Conservation (phyloP, 129 eudicot species). For the Chrysanthemum makinoi region DNA sequence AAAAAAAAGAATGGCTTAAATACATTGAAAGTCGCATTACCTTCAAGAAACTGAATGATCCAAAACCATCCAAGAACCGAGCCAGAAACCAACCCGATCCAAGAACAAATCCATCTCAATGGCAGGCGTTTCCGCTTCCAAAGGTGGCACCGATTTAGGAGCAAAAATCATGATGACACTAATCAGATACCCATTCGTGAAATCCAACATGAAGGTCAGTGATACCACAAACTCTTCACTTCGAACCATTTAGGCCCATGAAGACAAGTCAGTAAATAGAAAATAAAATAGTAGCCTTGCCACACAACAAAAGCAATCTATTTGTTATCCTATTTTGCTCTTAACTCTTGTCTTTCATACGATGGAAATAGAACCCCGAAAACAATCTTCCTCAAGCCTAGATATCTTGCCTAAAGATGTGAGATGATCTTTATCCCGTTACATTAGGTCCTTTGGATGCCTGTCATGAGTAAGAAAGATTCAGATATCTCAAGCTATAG, state of each 20-base stretch:
- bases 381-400: neutral
- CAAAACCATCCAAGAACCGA: neutral
- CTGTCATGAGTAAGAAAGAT: too few species aligned
- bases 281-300: constrained; percentile 57
- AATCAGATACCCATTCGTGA: too few species aligned
- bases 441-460: too few species aligned
- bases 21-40: neutral
- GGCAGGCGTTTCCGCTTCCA: too few species aligned
- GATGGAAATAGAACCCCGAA: neutral
- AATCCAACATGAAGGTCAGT: too few species aligned
- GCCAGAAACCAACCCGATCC: neutral
- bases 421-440: neutral
- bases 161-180: too few species aligned
- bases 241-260: too few species aligned
- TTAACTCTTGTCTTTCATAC: neutral
- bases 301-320: constrained; percentile 29
- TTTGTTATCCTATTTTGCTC: neutral
- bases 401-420: neutral
- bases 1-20: neutral
- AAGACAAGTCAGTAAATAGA: constrained; percentile 27
- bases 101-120: too few species aligned
- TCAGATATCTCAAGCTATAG: too few species aligned
- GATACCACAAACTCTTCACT: too few species aligned
- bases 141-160: too few species aligned
- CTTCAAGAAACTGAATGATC: neutral